These are phyloP conservation scores for Clonostachys sp. DNA, from an alignment of 2,329 filamentous ascomycete species.

Conservation along the genomic window DNA sequence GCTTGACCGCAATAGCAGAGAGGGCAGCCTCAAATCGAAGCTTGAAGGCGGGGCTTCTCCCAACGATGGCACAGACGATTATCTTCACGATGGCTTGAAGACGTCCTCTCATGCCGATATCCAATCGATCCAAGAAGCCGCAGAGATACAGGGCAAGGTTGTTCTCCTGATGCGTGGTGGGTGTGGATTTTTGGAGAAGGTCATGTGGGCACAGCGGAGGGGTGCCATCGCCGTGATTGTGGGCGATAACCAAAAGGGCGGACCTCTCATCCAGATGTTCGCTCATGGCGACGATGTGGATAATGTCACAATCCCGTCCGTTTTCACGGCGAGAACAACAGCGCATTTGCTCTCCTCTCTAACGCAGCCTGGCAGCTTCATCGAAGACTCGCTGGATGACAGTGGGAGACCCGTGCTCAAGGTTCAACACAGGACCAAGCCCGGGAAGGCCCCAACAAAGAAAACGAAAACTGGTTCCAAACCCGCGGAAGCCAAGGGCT, in stretches of 20 bases:
- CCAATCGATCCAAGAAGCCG: constrained; percentile 83
- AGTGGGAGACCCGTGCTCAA: constrained; percentile 53
- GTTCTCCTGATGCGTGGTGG: constrained; percentile 88
- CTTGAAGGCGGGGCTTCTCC: constrained; percentile 13
- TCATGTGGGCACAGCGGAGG: constrained; percentile 91
- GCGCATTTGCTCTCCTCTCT: constrained; percentile 88
- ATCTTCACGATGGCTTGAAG: constrained; percentile 58
- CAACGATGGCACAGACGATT: constrained; percentile 80
- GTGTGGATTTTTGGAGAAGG: constrained; percentile 94
- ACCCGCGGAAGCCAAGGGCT: constrained; percentile 8
- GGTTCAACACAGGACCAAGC: constrained; percentile 42
- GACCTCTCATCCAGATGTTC: constrained; percentile 93
- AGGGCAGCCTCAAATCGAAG: constrained; percentile 5
- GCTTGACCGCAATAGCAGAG: constrained; percentile 19
- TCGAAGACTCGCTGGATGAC: constrained; percentile 55
- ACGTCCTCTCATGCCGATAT: constrained; percentile 70
- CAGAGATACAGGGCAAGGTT: constrained; percentile 90
- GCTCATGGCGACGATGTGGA: constrained; percentile 87
- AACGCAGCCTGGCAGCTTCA: constrained; percentile 64
- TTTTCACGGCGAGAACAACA: constrained; percentile 93
- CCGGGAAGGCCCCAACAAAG: constrained; percentile 19
- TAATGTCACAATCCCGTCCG: constrained; percentile 86
- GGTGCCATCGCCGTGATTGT: constrained; percentile 89
- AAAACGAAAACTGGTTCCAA: constrained; percentile 14
- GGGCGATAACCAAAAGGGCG: constrained; percentile 86